phyloP scores from a whole-genome alignment of 495 filamentous ascomycete genomes.

The Cenococcum geophilum region DNA sequence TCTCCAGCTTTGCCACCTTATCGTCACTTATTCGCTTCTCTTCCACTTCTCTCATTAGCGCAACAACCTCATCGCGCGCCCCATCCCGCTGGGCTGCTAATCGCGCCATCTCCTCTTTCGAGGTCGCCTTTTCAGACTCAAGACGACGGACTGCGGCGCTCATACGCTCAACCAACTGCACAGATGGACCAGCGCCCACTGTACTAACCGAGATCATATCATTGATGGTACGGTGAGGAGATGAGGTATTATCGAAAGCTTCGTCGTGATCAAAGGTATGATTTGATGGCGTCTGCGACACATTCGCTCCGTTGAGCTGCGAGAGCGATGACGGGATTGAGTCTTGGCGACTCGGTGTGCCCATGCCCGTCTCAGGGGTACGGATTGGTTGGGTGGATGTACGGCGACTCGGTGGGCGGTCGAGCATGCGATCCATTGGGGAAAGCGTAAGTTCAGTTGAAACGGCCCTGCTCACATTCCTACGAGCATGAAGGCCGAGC shows the following conservation, averaged over 20 bases:
- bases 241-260: conserved; percentile 56
- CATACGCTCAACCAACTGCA: conserved; percentile 96
- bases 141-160: conserved; percentile 82
- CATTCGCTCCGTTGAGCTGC: conserved; percentile 25
- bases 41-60: conserved; percentile 79
- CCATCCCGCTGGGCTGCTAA: conserved; percentile 81
- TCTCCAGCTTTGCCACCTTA: conserved; percentile 59
- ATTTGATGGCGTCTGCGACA: conserved; percentile 49
- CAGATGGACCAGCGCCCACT: conserved; percentile 80
- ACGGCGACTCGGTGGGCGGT: conserved; percentile 43
- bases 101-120: conserved; percentile 74
- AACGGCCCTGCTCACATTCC: conserved; percentile 21
- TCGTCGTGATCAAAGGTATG: conserved; percentile 59
- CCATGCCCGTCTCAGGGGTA: conserved; percentile 21
- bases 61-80: conserved; percentile 81
- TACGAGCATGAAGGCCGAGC: conserved; percentile 24
- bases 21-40: conserved; percentile 54
- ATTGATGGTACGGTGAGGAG: conserved; percentile 68
- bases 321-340: conserved; percentile 29
- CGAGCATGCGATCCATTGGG: conserved; percentile 28
- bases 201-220: conserved; percentile 89
- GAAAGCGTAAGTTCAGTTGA: conserved; percentile 29
- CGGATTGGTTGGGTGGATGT: conserved; percentile 42
- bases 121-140: conserved; percentile 81
- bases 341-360: conserved; percentile 35